A percentile compares a stretch with the other conserved stretches of the same genome.
These are phyloP conservation scores for Plantago major DNA, from an alignment of 257 asterid genomes.

Conservation along the genomic window DNA sequence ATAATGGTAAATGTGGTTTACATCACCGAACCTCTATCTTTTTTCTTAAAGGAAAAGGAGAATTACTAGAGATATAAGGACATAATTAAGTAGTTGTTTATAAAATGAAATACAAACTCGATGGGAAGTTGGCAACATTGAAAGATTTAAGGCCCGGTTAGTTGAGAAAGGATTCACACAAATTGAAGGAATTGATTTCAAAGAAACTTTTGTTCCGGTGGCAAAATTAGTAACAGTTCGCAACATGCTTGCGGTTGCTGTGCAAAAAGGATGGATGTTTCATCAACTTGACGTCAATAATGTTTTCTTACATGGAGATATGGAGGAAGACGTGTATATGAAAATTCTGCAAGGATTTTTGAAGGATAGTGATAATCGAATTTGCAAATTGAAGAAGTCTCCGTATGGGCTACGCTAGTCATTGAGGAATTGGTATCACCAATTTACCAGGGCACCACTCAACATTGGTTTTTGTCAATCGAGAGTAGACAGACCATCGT, in stretches of 20 bases:
- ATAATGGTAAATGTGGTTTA: neutral
- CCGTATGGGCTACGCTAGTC: neutral
- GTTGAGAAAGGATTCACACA: slow-evolving; percentile 7
- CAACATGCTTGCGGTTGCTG: neutral
- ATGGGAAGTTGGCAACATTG: slow-evolving; percentile 5
- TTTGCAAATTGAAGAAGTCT: neutral
- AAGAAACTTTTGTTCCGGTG: neutral
- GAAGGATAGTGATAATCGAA: neutral
- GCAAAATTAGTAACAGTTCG: neutral
- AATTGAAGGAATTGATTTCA: neutral
- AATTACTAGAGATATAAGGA: neutral
- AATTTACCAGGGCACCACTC: neutral
- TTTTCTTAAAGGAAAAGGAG: no score
- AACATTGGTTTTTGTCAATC: neutral
- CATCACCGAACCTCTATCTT: neutral
- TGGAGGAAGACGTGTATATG: neutral
- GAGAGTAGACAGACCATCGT: neutral
- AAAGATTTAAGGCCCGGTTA: neutral
- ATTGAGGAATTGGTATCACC: neutral
- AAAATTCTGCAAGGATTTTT: neutral
- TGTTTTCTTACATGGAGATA: neutral
- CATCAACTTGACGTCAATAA: slow-evolving; percentile 1
- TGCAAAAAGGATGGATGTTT: neutral
- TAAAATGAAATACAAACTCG: neutral
- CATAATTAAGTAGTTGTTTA: neutral